These are phyloP conservation scores for Daldinia sp. DNA, from an alignment of 2,329 filamentous ascomycete genomes.

Conservation along the genomic window DNA sequence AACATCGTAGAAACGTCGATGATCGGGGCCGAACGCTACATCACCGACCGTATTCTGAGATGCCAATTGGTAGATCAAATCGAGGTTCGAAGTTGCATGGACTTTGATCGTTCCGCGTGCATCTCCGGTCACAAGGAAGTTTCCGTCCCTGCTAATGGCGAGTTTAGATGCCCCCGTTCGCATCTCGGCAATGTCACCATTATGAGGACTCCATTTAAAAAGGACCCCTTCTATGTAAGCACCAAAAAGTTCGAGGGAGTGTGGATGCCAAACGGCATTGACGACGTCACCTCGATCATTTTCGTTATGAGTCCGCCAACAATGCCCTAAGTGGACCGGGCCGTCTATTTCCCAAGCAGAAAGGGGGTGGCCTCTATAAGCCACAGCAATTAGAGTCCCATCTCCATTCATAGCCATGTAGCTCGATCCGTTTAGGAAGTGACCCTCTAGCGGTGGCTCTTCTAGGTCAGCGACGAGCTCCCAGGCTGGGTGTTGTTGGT, in stretches of 20 bases:
- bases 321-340: slow-evolving; percentile 42
- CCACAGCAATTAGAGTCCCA: slow-evolving; percentile 42
- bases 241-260: slow-evolving; percentile 44
- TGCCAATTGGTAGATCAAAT: slow-evolving; percentile 42
- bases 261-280: slow-evolving; percentile 44
- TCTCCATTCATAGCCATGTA: slow-evolving; percentile 44
- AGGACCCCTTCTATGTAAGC: slow-evolving; percentile 46
- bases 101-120: slow-evolving; percentile 42
- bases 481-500: slow-evolving; percentile 32
- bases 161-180: slow-evolving; percentile 36
- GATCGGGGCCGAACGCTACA: slow-evolving; percentile 41
- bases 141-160: slow-evolving; percentile 42
- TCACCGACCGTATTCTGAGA: slow-evolving; percentile 40
- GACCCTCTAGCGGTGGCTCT: slow-evolving; percentile 38
- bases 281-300: slow-evolving; percentile 38
- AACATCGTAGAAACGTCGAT: slow-evolving; percentile 43
- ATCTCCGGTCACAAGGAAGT: slow-evolving; percentile 44
- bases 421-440: slow-evolving; percentile 41
- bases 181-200: slow-evolving; percentile 41
- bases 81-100: slow-evolving; percentile 37
- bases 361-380: slow-evolving; percentile 44
- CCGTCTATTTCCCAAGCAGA: slow-evolving; percentile 45
- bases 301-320: slow-evolving; percentile 35
- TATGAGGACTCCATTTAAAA: slow-evolving; percentile 49
- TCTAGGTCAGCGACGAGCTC: slow-evolving; percentile 36